Base-by-base conservation (phyloP, 1,139 yeast genomes). In the Protomyces arabidopsidicola region DNA sequence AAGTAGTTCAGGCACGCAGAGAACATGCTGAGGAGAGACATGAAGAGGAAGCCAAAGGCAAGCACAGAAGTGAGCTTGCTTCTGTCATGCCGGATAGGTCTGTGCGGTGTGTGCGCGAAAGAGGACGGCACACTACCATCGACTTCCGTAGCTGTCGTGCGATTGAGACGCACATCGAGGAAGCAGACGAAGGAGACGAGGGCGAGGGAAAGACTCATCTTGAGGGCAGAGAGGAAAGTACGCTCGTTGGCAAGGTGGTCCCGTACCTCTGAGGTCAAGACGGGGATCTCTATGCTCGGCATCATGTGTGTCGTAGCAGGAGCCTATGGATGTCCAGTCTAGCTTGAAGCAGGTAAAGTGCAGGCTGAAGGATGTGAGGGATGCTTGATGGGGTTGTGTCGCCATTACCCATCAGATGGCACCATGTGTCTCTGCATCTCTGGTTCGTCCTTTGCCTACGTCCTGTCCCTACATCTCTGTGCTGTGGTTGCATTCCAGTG, bases 201-300 rank as follows among this genome's bases (percentile, higher is more conserved):
- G 39, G 53, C 35, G 16, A 60, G 38, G 24, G 42, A 39, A 22
- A 60, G 42, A 34, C 58, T 45, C 54, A 60, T 20, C 31, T 54
- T 60, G 38, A 60, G 53, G 9, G 53, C 38, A 8, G 63, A 60
- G 35, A 60, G 31, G 39, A 53, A 60, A 2, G 63, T 60, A 16
- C 63, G 58, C 18, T 60, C 63, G 38, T 60, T 60, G 45, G 63
- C 55, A 39, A 53, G 54, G 36, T 60, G 63, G 34, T 60, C 63
- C 24, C 48, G 48, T 12, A 42, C 48, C 18, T 42, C 48, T 42
- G 48, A 42, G 48, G 48, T 42, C 22, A 42, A 6, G 48, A 42
- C 24, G 10, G 48, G 48, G 48, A 42, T 42, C 22, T 42, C 48
- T n/a, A 14, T 38, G 42, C 42, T 38, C 16, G 16, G 42, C 42